Evolutionary conservation across 2,329 filamentous ascomycete species (phyloP).

Genomic region (Domatiomyces globalis): DNA sequence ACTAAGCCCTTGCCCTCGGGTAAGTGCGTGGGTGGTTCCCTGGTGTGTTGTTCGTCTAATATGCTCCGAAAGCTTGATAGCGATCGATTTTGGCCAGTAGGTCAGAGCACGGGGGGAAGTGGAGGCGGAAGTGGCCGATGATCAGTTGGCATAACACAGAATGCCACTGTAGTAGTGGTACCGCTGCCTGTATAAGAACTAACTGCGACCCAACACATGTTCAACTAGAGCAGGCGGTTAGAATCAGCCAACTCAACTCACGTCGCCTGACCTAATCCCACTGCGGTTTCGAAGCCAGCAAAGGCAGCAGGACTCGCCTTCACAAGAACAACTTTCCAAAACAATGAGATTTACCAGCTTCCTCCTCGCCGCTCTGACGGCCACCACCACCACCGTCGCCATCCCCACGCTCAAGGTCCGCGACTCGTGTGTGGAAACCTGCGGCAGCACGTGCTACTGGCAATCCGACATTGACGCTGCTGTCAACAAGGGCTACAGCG

Average conservation of each 20-base stretch:
- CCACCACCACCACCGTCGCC: background rate
- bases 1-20: too few relatives aligned
- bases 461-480: constrained; percentile 37
- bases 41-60: background rate
- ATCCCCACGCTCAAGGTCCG: constrained; percentile 22
- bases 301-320: too few relatives aligned
- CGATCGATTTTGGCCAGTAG: background rate
- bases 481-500: constrained; percentile 37
- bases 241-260: background rate
- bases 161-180: background rate
- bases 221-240: background rate
- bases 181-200: background rate
- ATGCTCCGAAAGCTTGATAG: too few relatives aligned
- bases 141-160: background rate
- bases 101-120: background rate
- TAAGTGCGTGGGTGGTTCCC: background rate
- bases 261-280: background rate
- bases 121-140: background rate
- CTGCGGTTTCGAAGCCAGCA: too few relatives aligned
- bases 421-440: constrained; percentile 37
- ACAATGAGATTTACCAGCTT: constrained; percentile 5
- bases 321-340: too few relatives aligned
- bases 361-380: constrained; percentile 3
- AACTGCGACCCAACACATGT: background rate
- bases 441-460: constrained; percentile 41